Conservation (phyloP, 1,139 yeast species). For the Taphrina populina region DNA sequence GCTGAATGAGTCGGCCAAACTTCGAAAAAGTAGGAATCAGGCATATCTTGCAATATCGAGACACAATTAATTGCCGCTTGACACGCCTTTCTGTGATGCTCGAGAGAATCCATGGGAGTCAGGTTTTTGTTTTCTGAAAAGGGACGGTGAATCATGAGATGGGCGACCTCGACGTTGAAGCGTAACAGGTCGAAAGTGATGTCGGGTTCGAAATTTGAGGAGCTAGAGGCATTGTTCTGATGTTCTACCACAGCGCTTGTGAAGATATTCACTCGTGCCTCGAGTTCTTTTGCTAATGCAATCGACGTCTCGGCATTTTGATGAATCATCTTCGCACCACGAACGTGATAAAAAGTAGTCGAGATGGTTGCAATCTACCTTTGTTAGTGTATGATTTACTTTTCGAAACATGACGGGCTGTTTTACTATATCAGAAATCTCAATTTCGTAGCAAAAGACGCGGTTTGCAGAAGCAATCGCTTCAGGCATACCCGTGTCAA, state of each 20-base stretch:
- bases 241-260: neutral
- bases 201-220: neutral
- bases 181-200: conserved; percentile 4
- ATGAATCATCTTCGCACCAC: conserved; percentile 17
- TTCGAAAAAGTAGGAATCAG: conserved; percentile 17
- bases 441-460: conserved; percentile 1
- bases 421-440: conserved; percentile 7
- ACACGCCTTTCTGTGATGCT: conserved; percentile 17
- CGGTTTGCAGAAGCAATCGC: neutral
- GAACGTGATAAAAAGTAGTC: conserved; percentile 3
- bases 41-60: conserved; percentile 5
- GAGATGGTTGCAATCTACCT: conserved; percentile 1
- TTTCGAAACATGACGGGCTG: neutral
- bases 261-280: neutral
- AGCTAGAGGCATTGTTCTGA: neutral
- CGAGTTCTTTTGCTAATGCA: neutral
- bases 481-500: neutral
- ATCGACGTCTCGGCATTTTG: neutral
- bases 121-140: conserved; percentile 4
- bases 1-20: conserved; percentile 19
- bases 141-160: conserved; percentile 15
- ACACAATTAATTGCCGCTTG: conserved; percentile 6
- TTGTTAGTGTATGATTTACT: neutral
- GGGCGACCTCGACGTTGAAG: conserved; percentile 10
- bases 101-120: conserved; percentile 15